Evolutionary conservation across 2,329 filamentous ascomycete species (phyloP).

Genomic region (Leptographium galeiforme): DNA sequence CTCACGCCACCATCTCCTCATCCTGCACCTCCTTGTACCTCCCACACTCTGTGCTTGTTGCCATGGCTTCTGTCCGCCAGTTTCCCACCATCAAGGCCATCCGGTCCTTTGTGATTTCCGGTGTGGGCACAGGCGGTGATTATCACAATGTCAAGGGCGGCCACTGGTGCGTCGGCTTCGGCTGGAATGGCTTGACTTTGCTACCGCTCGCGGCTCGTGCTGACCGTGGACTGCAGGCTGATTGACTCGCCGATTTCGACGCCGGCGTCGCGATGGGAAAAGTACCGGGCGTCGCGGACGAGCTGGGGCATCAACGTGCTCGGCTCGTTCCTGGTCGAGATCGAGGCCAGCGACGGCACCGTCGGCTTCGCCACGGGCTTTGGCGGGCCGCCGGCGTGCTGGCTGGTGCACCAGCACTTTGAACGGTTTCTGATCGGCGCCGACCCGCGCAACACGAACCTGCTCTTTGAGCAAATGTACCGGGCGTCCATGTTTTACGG

Average conservation of each 20-base stretch:
- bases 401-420: slow-evolving; percentile 88
- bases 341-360: slow-evolving; percentile 81
- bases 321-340: slow-evolving; percentile 81
- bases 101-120: slow-evolving; percentile 58
- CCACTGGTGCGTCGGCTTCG: slow-evolving; percentile 39
- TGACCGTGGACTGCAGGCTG: slow-evolving; percentile 45
- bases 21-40: neutral
- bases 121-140: slow-evolving; percentile 53
- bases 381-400: slow-evolving; percentile 69
- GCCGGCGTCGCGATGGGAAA: slow-evolving; percentile 78
- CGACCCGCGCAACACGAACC: slow-evolving; percentile 81
- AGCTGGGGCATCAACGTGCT: slow-evolving; percentile 94
- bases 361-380: slow-evolving; percentile 91
- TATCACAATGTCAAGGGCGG: slow-evolving; percentile 83
- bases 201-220: too few species aligned
- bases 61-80: slow-evolving; percentile 35
- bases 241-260: slow-evolving; percentile 88
- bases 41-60: neutral
- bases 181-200: neutral
- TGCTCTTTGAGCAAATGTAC: slow-evolving; percentile 95
- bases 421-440: slow-evolving; percentile 80
- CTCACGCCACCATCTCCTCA: neutral
- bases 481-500: slow-evolving; percentile 93
- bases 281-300: slow-evolving; percentile 76
- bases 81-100: slow-evolving; percentile 69